Base-by-base conservation (phyloP, 2,329 filamentous ascomycete genomes). In the Calonectria pauciramosa region DNA sequence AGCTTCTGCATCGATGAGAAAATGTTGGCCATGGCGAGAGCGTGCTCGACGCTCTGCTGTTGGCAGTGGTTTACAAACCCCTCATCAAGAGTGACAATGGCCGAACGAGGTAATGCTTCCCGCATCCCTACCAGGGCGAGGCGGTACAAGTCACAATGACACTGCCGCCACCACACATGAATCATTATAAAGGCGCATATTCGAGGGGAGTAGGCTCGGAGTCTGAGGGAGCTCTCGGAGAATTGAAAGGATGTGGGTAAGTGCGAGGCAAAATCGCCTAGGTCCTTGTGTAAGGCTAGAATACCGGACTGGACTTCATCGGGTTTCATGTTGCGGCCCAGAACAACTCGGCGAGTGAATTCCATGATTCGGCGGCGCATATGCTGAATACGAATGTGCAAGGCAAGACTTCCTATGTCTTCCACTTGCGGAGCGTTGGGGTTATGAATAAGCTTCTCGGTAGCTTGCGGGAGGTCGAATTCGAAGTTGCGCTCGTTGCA, bases 171-270 rank as follows among this genome's bases (percentile, higher is more conserved):
- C 89, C 88, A 90, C 11, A 91, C 85, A 75, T 91, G 90, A 13
- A 91, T 91, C 89, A 91, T 91, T 78, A 91, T 84, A 73, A 90
- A 91, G 52, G 90, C 89, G 74, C 89, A 90, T 7, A 92, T 86
- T 4, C 90, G 85, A 2, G 90, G 88, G 1, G 90, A 91, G 77
- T 91, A 91, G 3, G 89, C 89, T 8, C 90, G 87, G 30, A 91
- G 83, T 18, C 89, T 87, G 5, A 91, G 83, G 36, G 91, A 91
- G 75, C 86, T 88, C 74, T 91, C 90, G 14, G 89, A 91, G 81
- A 90, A 91, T 60, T 89, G 88, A 77, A 92, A 91, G 13, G 89
- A 91, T 0, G 87, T 84, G 1, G 90, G 90, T 7, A 91, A 81
- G 30, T 90, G 85, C 26, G 87, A 86, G 59, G 90, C 89, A 74